A percentile compares a stretch with the other conserved stretches of the same genome.
Conservation (phyloP, 257 asterid species). For the Solanum chmielewskii region DNA sequence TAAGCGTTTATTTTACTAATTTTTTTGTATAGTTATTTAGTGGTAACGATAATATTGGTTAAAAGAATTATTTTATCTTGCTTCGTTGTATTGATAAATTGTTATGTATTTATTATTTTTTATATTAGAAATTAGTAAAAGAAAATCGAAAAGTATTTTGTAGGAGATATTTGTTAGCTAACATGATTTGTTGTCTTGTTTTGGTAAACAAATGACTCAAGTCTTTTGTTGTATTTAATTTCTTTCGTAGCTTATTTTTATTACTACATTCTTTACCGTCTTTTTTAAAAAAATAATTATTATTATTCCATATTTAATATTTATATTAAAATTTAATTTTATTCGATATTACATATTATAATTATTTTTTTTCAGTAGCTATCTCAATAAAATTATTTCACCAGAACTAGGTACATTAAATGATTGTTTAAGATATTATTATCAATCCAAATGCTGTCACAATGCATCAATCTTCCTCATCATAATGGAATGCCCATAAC, state of each 20-base stretch:
- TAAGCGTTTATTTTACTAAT: background rate
- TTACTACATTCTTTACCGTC: background rate
- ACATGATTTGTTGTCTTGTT: background rate
- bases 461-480: background rate
- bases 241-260: background rate
- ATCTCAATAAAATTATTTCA: background rate
- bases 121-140: background rate
- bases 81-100: background rate
- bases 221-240: background rate
- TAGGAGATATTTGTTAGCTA: background rate
- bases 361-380: too few species aligned
- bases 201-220: background rate
- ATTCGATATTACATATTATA: accelerated
- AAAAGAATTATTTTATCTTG: background rate
- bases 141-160: background rate
- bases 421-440: background rate
- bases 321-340: accelerated
- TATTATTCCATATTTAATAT: background rate
- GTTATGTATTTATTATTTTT: background rate
- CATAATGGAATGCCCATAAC: background rate
- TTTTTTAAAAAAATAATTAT: too few species aligned
- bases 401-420: background rate
- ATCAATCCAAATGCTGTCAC: background rate
- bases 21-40: background rate
- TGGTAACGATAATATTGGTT: background rate